Conservation (phyloP, 129 eudicot species). For the Escallonia herrerae region DNA sequence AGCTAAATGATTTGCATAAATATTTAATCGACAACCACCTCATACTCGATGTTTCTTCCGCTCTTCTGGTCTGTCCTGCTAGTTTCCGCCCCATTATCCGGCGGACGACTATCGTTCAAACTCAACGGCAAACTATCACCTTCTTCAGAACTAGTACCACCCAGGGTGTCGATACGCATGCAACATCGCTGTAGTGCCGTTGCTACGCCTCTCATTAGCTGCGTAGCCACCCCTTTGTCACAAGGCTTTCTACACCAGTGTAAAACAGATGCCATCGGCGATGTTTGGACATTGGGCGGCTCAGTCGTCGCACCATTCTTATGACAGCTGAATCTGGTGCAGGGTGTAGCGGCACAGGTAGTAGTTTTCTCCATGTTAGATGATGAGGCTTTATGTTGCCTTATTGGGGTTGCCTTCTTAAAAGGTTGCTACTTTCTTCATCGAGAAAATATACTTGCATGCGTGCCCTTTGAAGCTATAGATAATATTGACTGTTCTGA, state of each 20-base stretch:
- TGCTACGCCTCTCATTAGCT: conserved; percentile 13
- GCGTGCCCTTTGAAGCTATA: no score
- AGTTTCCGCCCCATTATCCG: background rate
- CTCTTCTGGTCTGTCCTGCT: no score
- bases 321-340: conserved; percentile 10
- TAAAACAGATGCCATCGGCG: background rate
- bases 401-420: no score
- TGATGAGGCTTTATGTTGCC: no score
- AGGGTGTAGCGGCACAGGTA: background rate
- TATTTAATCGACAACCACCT: no score
- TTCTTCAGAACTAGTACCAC: conserved; percentile 14
- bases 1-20: no score
- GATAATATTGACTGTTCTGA: no score
- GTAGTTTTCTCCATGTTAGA: background rate
- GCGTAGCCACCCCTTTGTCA: conserved; percentile 15
- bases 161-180: conserved; percentile 17
- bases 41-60: no score
- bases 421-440: no score
- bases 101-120: background rate
- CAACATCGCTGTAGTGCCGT: conserved; percentile 23
- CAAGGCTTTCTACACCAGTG: conserved; percentile 3
- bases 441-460: no score
- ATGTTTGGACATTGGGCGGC: background rate
- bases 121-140: background rate
- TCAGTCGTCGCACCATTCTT: background rate